Evolutionary conservation across 139 green algal species (phyloP), one percentile per base, ranked within the genome.

Genomic region (Astrephomene gubernaculifera): DNA sequence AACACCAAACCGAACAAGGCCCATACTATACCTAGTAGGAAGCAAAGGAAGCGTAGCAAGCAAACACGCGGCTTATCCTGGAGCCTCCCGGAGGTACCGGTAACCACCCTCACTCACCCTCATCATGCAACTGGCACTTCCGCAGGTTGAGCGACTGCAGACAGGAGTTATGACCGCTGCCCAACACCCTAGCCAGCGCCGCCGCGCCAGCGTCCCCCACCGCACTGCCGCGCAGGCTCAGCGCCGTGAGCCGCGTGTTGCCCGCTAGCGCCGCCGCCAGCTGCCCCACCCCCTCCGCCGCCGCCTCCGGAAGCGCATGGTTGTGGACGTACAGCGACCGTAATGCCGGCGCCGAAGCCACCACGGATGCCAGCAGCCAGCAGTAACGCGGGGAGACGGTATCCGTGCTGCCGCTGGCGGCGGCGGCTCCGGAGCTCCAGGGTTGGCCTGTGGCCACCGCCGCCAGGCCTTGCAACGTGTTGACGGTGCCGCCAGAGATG

Each of bases 191-290:
- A 4, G 82, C 82, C 44, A 87, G 72, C 61, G 82, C 57, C 33
- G 61, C 60, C 2, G 72, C 82, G 61, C 82, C 82, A 0, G 44
- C 61, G 61, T 87, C 82, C 1, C 70, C 70, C 82, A 87, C 43
- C 6, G 61, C 72, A 44, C 72, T 83, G 72, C 82, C 82, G 0
- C 44, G 45, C 36, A 87, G 82, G 82, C 82, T 87, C n/a, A 87
- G 82, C 29, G 61, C n/a, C 6, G 71, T 70, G 39, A 87, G 82
- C 27, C 61, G 72, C 33, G 44, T 63, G 72, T 83, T 83, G 82
- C 43, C 49, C 43, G 74, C 35, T 60, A 87, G 71, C 35, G 71
- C 71, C 73, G 78, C 78, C 61, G 61, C 78, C 43, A 84, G 31
- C 43, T 65, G 41, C n/a, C 61, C 63, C n/a, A 75, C 45, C 0